A percentile compares a stretch with the other conserved stretches of the same genome.
Evolutionary conservation across 2,329 filamentous ascomycete genomes (phyloP).

Genomic region (Apiospora aurea): DNA sequence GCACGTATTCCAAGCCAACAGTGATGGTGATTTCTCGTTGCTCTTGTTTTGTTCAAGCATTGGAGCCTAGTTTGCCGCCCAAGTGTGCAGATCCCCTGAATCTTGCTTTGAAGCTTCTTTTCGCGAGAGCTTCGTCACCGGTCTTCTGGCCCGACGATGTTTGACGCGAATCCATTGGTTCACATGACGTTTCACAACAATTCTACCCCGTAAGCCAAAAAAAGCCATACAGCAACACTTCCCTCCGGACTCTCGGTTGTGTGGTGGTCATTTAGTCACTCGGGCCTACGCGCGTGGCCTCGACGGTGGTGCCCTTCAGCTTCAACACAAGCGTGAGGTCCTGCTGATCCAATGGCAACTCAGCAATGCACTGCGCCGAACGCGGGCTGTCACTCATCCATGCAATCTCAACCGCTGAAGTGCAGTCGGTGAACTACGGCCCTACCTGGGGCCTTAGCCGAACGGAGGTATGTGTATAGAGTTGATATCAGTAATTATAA

Average conservation of each 20-base stretch:
- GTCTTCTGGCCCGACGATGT: neutral
- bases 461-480: neutral
- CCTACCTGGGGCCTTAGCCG: neutral
- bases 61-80: neutral
- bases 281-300: neutral
- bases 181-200: neutral
- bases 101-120: neutral
- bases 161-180: neutral
- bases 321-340: neutral
- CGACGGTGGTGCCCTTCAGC: neutral
- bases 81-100: too few species aligned
- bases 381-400: neutral
- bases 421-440: neutral
- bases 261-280: neutral
- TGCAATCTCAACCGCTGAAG: neutral
- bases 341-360: neutral
- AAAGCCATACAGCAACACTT: neutral
- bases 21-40: neutral
- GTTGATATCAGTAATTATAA: constrained; percentile 8
- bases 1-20: neutral
- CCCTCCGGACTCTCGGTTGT: neutral
- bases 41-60: neutral
- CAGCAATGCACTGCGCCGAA: neutral
- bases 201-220: neutral
- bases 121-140: neutral